Evolutionary conservation across 2,329 filamentous ascomycete species (phyloP).

Genomic region (Aspergillus ruber): DNA sequence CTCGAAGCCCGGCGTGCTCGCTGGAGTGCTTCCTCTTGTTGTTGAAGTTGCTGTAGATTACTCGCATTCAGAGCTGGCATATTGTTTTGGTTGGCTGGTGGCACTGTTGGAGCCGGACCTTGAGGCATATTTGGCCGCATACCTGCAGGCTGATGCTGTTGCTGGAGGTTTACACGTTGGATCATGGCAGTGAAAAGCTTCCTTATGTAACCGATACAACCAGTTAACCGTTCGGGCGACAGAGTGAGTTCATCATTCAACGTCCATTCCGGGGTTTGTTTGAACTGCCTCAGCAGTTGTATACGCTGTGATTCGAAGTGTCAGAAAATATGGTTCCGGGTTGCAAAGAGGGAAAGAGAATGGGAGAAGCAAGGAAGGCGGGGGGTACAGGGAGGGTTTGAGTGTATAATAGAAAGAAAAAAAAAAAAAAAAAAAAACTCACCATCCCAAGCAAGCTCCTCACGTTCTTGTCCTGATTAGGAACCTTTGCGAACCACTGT

Average conservation of each 20-base stretch:
- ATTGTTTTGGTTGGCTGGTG: constrained; percentile 15
- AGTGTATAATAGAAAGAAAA: background rate
- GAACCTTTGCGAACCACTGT: constrained; percentile 32
- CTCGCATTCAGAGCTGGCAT: constrained; percentile 38
- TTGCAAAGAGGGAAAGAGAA: background rate
- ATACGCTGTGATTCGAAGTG: constrained; percentile 27
- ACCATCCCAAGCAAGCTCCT: constrained; percentile 34
- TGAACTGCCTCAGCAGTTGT: constrained; percentile 42
- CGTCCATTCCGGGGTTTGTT: constrained; percentile 32
- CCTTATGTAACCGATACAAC: constrained; percentile 33
- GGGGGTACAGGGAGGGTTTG: no score
- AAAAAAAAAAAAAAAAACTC: constrained; percentile 6
- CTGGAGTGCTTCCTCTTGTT: constrained; percentile 41
- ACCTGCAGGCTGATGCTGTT: constrained; percentile 21
- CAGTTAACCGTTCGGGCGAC: constrained; percentile 31
- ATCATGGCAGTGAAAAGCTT: constrained; percentile 38
- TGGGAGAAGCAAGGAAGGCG: no score
- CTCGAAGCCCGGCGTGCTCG: constrained; percentile 32
- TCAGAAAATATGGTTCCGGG: constrained; percentile 8
- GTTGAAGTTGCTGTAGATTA: constrained; percentile 42
- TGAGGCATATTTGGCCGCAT: constrained; percentile 19
- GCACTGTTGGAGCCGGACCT: constrained; percentile 12
- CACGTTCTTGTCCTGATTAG: constrained; percentile 35
- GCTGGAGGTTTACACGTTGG: constrained; percentile 22
- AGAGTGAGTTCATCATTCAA: constrained; percentile 42